Evolutionary conservation across 2,329 filamentous ascomycete genomes (phyloP), one percentile per base, ranked within the genome.

Genomic region (Trichoderma sp.): DNA sequence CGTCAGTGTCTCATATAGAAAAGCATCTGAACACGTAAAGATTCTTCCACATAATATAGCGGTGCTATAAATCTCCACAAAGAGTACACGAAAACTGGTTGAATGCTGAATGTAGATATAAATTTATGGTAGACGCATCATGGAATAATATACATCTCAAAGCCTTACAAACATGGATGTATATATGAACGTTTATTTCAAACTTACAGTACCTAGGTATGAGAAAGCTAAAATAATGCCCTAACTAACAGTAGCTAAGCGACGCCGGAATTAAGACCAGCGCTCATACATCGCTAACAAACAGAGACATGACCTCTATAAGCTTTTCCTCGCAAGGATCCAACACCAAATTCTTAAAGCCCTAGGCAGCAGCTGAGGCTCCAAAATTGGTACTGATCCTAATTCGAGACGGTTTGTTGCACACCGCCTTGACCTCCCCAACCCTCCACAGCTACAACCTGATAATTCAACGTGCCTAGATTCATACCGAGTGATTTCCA

Each of bases 391-490:
- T 24, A n/a, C n/a, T 49, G n/a, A 24, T 11, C 8, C 21, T 54
- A 54, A 6, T 54, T 54, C 6, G 51, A 54, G 5, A 49, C 46
- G 11, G 30, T 28, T 24, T 61, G 59, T 49, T 61, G 58, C 39
- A 28, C 39, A 3, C 37, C 39, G 24, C 58, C 58, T n/a, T 43
- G 39, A 77, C 83, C 85, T 69, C 79, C 76, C 76, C 86, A 86
- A 3, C 84, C 85, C 76, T 87, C 85, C 0, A 83, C 85, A 13
- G 85, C 85, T 24, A 86, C 76, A 70, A 87, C 85, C 80, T 84
- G 81, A 75, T 87, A 87, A 75, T 87, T 79, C 72, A 81, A 79
- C 49, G 71, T 79, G 3, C 85, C 86, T 16, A 87, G 73, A 28
- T 76, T 79, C 75, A 86, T 75, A 3, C 85, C 85, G 18, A 75